Evolutionary conservation across 192 early-diverging fungal genomes (phyloP).

Genomic region (Geranomyces variabilis): DNA sequence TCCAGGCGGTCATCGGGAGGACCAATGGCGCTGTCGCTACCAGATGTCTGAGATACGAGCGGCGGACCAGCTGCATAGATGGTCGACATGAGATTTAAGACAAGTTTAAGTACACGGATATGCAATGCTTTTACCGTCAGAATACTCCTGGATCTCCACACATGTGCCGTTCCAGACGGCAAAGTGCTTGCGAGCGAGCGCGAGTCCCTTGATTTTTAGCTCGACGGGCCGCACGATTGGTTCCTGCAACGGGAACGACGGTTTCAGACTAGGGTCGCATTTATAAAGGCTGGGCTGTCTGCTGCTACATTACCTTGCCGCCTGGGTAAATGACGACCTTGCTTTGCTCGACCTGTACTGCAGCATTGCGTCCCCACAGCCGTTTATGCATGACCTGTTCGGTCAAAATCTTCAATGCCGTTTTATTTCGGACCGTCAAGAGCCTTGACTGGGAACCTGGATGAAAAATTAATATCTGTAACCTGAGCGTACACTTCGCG

Average conservation of each 20-base stretch:
- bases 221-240: slow-evolving; percentile 21
- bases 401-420: slow-evolving; percentile 19
- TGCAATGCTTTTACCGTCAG: slow-evolving; percentile 34
- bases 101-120: not conserved
- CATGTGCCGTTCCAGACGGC: slow-evolving; percentile 44
- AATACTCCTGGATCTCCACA: slow-evolving; percentile 45
- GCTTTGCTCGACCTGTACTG: slow-evolving; percentile 32
- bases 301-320: slow-evolving; percentile 20
- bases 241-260: slow-evolving; percentile 21
- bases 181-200: slow-evolving; percentile 39
- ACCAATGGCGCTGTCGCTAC: not conserved
- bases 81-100: not conserved
- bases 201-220: slow-evolving; percentile 35
- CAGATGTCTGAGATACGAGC: not conserved
- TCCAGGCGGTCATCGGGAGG: not conserved
- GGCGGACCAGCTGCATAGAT: not conserved
- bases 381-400: slow-evolving; percentile 22
- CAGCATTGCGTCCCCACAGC: slow-evolving; percentile 28
- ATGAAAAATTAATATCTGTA: not conserved
- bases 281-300: not conserved
- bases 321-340: slow-evolving; percentile 32
- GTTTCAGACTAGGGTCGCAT: not conserved
- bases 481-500: not conserved
- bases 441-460: slow-evolving; percentile 11
- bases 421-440: slow-evolving; percentile 17